Evolutionary conservation across 805 yeast genomes (phyloP), one percentile per base, ranked within the genome.

Genomic region (Candida ficus): DNA sequence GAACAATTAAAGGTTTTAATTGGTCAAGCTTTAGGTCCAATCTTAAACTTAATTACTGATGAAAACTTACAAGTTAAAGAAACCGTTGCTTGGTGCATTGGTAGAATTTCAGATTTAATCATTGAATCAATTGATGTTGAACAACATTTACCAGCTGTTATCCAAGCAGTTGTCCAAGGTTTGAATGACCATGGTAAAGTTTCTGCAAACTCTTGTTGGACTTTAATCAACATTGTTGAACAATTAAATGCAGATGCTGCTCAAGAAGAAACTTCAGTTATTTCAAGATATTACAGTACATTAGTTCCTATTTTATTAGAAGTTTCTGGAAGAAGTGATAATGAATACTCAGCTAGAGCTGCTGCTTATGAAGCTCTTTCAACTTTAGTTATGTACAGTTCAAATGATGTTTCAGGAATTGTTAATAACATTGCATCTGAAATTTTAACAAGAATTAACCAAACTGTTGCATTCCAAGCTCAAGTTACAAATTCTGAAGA

Each of bases 11-110:
- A 76, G 37, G 63, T 65, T 7, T 72, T 89, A 39, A 82, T 91
- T 46, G 77, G 74, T 26, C 91, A 86, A 67, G 97, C 98, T 3
- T 69, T 93, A 47, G 76, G 75, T 26, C 88, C 96, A 17, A 83
- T 93, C 42, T 68, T 90, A 41, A 60, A 61, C 13, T 71, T 91
- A 58, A 87, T 90, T 67, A 68, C 65, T 30, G 98, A 93, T 63
- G 75, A 77, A 22, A 67, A 74, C 27, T 68, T 88, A 49, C 95
- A 88, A 57, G 99, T 93, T 21, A 84, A 87, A 60, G 99, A 93
- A 59, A 90, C 99, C 1, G 96, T 89, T 26, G 95, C 98, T 4
- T 93, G 99, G 99, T 91, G 98, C 67, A 70, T 93, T 45, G 99
- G 99, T 43, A 79, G 96, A 63, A 87, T 93, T 53, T 95, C 97